phyloP scores from a whole-genome alignment of 1,139 yeast genomes.

The Magnusiomyces paraingens region DNA sequence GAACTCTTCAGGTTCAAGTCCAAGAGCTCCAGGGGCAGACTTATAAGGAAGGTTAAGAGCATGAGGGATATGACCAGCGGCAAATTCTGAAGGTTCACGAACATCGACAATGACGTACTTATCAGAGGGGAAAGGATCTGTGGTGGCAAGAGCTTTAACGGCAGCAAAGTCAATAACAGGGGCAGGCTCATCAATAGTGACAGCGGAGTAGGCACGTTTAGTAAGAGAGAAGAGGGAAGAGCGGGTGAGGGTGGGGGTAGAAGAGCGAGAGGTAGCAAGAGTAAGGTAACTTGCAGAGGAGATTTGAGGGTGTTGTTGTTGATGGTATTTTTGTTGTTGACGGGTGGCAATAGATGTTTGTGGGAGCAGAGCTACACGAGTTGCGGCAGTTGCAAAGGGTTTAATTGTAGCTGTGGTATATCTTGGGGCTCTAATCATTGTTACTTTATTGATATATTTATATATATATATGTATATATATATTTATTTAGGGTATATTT shows the following conservation, averaged over 20 bases:
- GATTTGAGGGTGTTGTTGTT: too few species aligned
- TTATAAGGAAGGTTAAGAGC: conserved; percentile 87
- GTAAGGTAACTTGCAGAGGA: neutral
- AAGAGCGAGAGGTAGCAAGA: neutral
- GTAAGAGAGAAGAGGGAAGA: neutral
- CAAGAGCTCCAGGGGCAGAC: conserved; percentile 90
- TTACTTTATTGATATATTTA: too few species aligned
- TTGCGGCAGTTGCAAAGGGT: neutral
- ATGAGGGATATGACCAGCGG: conserved; percentile 66
- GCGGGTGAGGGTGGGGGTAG: neutral
- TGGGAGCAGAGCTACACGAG: too few species aligned
- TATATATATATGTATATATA: too few species aligned
- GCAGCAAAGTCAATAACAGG: conserved; percentile 50
- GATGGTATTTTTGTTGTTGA: too few species aligned
- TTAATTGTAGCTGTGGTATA: neutral
- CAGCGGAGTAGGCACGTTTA: conserved; percentile 25
- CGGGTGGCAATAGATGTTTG: too few species aligned
- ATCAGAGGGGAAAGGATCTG: neutral
- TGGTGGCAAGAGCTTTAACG: conserved; percentile 43
- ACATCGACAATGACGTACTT: conserved; percentile 68
- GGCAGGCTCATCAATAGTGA: conserved; percentile 39
- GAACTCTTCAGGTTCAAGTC: conserved; percentile 71
- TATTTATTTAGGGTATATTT: too few species aligned
- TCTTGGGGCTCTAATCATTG: neutral
- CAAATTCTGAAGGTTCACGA: conserved; percentile 81